Conservation (phyloP, 805 yeast genomes). For the Saccharomyces eubayanus region DNA sequence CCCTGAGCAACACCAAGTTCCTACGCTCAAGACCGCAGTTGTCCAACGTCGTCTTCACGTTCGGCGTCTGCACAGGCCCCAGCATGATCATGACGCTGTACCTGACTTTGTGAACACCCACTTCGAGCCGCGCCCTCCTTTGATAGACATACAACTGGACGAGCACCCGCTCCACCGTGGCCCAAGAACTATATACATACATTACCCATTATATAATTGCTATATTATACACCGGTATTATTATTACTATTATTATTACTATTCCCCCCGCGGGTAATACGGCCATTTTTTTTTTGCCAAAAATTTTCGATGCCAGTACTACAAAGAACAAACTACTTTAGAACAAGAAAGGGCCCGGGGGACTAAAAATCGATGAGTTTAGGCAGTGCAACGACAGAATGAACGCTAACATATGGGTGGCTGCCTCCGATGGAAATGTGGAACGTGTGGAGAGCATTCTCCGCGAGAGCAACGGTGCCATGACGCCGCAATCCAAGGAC, state of each 20-base stretch:
- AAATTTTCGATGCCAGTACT: background rate
- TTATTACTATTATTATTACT: background rate
- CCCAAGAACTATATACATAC: background rate
- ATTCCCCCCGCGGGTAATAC: background rate
- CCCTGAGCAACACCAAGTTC: slow-evolving; percentile 49
- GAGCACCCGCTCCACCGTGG: background rate
- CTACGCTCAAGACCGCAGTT: slow-evolving; percentile 49
- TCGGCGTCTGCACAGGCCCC: slow-evolving; percentile 87
- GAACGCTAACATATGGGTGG: slow-evolving; percentile 73
- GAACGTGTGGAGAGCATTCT: slow-evolving; percentile 51
- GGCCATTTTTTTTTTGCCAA: background rate
- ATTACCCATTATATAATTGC: background rate
- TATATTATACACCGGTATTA: background rate
- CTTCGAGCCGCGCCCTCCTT: background rate
- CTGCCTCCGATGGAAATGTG: slow-evolving; percentile 78
- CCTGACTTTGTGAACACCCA: slow-evolving; percentile 49
- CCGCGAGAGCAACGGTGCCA: slow-evolving; percentile 34
- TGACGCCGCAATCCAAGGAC: slow-evolving; percentile 68
- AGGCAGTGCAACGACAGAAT: slow-evolving; percentile 12
- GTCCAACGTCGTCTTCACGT: slow-evolving; percentile 83
- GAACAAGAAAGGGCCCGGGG: background rate
- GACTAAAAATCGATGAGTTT: background rate
- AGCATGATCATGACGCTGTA: slow-evolving; percentile 80
- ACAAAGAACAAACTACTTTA: background rate
- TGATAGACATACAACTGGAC: background rate